Evolutionary conservation across 305 asterid species (phyloP), one percentile per base, ranked within the genome.

Genomic region (Lippia alba): DNA sequence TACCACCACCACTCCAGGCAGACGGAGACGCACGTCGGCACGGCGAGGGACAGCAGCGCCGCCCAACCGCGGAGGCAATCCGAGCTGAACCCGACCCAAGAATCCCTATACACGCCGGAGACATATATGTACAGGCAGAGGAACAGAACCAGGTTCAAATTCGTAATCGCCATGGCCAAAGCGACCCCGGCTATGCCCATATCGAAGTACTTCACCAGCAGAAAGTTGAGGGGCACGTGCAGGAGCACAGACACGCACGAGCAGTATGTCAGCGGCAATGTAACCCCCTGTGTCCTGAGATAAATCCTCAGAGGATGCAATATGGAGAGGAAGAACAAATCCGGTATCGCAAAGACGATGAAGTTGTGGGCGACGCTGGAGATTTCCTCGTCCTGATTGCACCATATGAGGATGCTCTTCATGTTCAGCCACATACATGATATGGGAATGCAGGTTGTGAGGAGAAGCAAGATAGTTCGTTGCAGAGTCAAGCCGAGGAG

Each of bases 1-100:
- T 93, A 93, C 97, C 98, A 93, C 98, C 98, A 93, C 97, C 98
- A 93, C 53, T 93, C 98, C 0, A 93, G 70, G 45, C 97, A 93
- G 0, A 93, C 92, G 1, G 98, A 91, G 6, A 93, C 55, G 65
- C 98, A 93, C 0, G 87, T 93, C 0, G 98, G 97, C 12, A 93
- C 79, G 0, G 96, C 89, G 0, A 93, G 19, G 0, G 88, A 71
- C 6, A 89, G 73, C 34, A 93, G 76, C 5, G 87, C 68, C 0
- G 96, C 79, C 98, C 98, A 93, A 0, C 97, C 97, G 0, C 73
- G 76, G 1, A 93, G 68, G 56, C 96, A 93, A 40, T 91, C 97
- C 32, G 60, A 45, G 68, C 91, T 78, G 0, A 90, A 96, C 3
- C 76, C 17, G 61, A 86, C 96, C 96, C 94, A 93, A 0, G 98